Evolutionary conservation across 768 basidiomycete species (phyloP).

Genomic region (Termitomyces sp.): DNA sequence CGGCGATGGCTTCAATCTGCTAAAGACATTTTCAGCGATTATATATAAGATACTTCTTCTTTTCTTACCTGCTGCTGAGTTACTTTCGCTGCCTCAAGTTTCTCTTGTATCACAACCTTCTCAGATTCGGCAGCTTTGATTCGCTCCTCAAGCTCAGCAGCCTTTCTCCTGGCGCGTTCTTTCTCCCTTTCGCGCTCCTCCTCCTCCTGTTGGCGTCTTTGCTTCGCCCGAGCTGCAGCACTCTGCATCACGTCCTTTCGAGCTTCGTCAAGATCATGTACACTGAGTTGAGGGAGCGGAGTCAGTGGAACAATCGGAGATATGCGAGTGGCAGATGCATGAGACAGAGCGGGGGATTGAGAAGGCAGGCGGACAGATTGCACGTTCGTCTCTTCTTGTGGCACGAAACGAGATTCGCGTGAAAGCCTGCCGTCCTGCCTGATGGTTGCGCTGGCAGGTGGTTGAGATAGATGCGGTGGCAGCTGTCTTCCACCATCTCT

Average conservation of each 20-base stretch:
- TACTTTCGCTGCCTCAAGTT: slow-evolving; percentile 18
- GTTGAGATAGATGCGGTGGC: slow-evolving; percentile 53
- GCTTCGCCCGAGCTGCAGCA: slow-evolving; percentile 80
- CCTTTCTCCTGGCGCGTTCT: slow-evolving; percentile 79
- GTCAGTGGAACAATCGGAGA: slow-evolving; percentile 32
- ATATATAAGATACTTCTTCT: neutral
- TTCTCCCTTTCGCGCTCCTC: slow-evolving; percentile 75
- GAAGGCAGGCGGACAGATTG: slow-evolving; percentile 30
- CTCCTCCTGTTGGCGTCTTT: slow-evolving; percentile 79
- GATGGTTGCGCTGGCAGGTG: slow-evolving; percentile 22
- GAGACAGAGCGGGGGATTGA: slow-evolving; percentile 43
- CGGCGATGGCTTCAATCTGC: slow-evolving; percentile 33
- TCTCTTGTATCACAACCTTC: slow-evolving; percentile 24
- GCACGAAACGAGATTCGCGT: slow-evolving; percentile 37
- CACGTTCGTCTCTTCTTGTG: slow-evolving; percentile 19
- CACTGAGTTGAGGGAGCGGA: slow-evolving; percentile 28
- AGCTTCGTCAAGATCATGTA: slow-evolving; percentile 58
- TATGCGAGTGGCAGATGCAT: slow-evolving; percentile 31
- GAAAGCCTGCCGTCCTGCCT: slow-evolving; percentile 36
- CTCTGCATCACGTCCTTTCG: slow-evolving; percentile 78
- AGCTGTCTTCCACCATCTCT: slow-evolving; percentile 47
- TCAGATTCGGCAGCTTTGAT: slow-evolving; percentile 44
- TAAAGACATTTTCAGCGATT: neutral
- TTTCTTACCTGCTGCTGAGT: slow-evolving; percentile 12
- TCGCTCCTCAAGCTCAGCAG: slow-evolving; percentile 68